Base-by-base conservation (phyloP, 2,329 filamentous ascomycete species). In the Colletotrichum tamarilloi region DNA sequence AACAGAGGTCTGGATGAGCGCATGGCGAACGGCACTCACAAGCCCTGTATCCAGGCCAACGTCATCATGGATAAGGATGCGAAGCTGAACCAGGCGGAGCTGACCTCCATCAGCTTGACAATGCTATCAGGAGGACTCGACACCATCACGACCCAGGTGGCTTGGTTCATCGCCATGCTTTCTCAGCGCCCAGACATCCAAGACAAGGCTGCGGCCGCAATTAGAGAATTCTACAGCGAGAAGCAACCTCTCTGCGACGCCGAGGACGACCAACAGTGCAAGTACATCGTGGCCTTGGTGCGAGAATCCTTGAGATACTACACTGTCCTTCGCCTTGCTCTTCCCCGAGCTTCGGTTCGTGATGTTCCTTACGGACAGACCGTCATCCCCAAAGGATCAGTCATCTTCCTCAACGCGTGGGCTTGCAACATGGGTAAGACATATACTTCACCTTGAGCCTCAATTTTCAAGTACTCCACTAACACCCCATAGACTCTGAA, bases 121-220 rank as follows among this genome's bases (percentile, higher is more conserved):
- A 93, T 93, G 91, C 82, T 93, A 5, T 91, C 89, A 0, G 91
- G 91, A 0, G 91, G 91, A 0, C 82, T 93, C 4, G 91, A 93
- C 74, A 93, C 92, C 0, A 87, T 93, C 46, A 92, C 90, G 1
- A 92, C 91, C 0, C 83, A 91, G 5, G 87, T 93, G 1, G 89
- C 90, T 5, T 93, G 91, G 91, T 91, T 89, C 76, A 85, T 93
- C 63, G 89, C 87, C 0, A 83, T 92, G 32, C 81, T 93, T 3
- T 86, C 90, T 0, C 86, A 89, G 58, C 85, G 89, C 26, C 88
- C 87, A 0, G 90, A 93, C 69, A 86, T 93, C 6, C 91, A 93
- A 76, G 83, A 89, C 6, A 91, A 88, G 77, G 91, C 91, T 0
- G 81, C 87, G 7, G 76, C 81, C 3, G 90, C 89, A 57, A 92